These are phyloP conservation scores for Ophiostoma sp. DNA, from an alignment of 2,329 filamentous ascomycete species.

Conservation along the genomic window DNA sequence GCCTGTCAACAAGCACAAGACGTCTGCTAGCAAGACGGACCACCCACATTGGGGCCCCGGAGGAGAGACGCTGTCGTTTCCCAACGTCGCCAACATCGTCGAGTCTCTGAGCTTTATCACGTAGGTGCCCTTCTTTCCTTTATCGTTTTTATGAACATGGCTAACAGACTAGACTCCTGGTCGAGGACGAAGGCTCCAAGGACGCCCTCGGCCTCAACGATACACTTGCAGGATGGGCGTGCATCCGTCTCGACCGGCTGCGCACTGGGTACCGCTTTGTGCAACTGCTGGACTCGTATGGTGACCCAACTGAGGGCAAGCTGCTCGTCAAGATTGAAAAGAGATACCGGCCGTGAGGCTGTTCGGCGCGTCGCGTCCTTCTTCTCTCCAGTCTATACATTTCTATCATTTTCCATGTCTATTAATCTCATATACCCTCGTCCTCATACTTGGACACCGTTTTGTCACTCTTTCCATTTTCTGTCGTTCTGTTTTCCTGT, in stretches of 20 bases:
- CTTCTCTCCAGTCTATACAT: background rate
- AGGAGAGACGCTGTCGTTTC: conserved; percentile 54
- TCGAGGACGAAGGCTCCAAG: conserved; percentile 45
- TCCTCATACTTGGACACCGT: background rate
- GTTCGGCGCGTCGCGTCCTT: background rate
- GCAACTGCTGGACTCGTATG: conserved; percentile 43
- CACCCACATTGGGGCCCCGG: conserved; percentile 57
- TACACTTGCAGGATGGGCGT: conserved; percentile 49
- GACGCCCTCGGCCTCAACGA: conserved; percentile 21
- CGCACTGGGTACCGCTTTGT: conserved; percentile 52
- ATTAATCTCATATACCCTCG: background rate
- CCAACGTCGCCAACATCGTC: conserved; percentile 52
- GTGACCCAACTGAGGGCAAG: conserved; percentile 42
- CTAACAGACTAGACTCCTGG: conserved; percentile 43
- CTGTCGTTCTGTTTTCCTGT: background rate
- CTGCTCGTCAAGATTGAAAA: conserved; percentile 51
- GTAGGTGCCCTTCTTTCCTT: conserved; percentile 43
- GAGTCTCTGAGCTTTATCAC: conserved; percentile 67
- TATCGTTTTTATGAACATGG: conserved; percentile 19
- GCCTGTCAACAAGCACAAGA: conserved; percentile 43
- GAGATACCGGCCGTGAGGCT: conserved; percentile 31
- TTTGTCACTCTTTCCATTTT: background rate
- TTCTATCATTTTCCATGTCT: background rate
- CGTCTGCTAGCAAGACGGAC: conserved; percentile 36
- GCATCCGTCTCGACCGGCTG: conserved; percentile 55